A percentile compares a stretch with the other conserved stretches of the same genome.
These are phyloP conservation scores for Fistulifera pelliculosa DNA, from an alignment of 108 stramenopile genomes.

Conservation along the genomic window DNA sequence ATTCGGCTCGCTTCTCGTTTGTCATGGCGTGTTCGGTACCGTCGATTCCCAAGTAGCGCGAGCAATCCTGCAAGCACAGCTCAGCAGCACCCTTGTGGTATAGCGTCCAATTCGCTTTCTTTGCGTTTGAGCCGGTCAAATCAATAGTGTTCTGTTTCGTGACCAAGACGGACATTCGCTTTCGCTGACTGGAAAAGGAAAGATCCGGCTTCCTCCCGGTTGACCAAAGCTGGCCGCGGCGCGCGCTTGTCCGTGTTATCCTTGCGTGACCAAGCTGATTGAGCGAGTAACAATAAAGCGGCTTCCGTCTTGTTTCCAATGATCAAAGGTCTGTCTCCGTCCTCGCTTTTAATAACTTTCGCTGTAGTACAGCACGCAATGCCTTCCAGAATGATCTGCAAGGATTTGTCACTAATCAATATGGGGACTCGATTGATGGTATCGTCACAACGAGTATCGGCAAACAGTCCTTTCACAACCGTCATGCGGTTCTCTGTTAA, in stretches of 20 bases:
- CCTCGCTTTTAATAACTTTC: conserved; percentile 23
- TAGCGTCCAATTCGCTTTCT: conserved; percentile 24
- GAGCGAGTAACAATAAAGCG: conserved; percentile 45
- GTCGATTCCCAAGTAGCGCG: conserved; percentile 41
- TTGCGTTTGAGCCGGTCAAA: neutral
- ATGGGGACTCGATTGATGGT: conserved; percentile 13
- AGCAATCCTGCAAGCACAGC: conserved; percentile 44
- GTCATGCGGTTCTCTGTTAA: conserved; percentile 83
- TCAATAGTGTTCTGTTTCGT: conserved; percentile 14
- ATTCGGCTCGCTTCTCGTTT: conserved; percentile 32
- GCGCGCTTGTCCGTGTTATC: conserved; percentile 43
- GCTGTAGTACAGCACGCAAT: conserved; percentile 65
- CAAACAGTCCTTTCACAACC: conserved; percentile 64
- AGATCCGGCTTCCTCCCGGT: conserved; percentile 47
- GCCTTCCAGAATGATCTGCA: conserved; percentile 38
- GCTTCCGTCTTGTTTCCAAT: conserved; percentile 75
- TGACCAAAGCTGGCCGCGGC: conserved; percentile 44
- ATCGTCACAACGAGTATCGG: conserved; percentile 32
- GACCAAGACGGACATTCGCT: conserved; percentile 65
- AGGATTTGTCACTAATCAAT: conserved; percentile 24
- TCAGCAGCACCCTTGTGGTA: conserved; percentile 77
- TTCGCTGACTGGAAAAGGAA: conserved; percentile 51
- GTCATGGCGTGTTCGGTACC: conserved; percentile 47
- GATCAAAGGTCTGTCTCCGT: conserved; percentile 32
- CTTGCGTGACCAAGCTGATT: conserved; percentile 29